Percentiles rank a stretch among this genome's conserved stretches.
Evolutionary conservation across 2,329 filamentous ascomycete species (phyloP).

Genomic region (Parafenestella ontariensis): DNA sequence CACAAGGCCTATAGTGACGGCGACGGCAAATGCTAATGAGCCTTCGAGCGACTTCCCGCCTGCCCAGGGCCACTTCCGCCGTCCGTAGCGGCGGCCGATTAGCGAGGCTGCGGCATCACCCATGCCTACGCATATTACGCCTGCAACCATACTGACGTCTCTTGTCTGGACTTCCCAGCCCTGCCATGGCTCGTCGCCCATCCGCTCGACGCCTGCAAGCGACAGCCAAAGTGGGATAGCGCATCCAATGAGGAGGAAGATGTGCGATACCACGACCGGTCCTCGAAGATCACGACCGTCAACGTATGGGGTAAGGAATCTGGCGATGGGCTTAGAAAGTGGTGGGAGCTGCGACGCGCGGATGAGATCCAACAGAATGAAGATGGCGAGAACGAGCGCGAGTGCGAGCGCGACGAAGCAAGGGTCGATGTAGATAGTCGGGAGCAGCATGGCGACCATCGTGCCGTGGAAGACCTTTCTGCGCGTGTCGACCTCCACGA

Average conservation of each 20-base stretch:
- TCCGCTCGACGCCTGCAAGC: constrained; percentile 71
- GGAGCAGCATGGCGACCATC: constrained; percentile 96
- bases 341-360: constrained; percentile 91
- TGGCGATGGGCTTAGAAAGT: constrained; percentile 81
- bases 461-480: constrained; percentile 98
- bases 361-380: constrained; percentile 86
- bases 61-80: constrained; percentile 93
- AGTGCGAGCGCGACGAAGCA: constrained; percentile 81
- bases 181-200: constrained; percentile 61
- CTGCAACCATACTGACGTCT: constrained; percentile 89
- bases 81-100: constrained; percentile 84
- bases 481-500: constrained; percentile 92
- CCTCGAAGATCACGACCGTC: constrained; percentile 92
- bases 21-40: constrained; percentile 77
- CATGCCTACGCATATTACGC: constrained; percentile 92
- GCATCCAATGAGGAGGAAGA: constrained; percentile 93
- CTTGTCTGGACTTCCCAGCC: constrained; percentile 77
- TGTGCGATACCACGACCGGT: constrained; percentile 93
- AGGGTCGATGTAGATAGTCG: constrained; percentile 85
- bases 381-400: constrained; percentile 79
- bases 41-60: constrained; percentile 96
- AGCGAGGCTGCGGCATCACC: constrained; percentile 93
- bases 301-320: constrained; percentile 90
- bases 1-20: constrained; percentile 78
- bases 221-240: constrained; percentile 93